Percentiles rank a stretch among this genome's conserved stretches.
Conservation (phyloP, 2,329 filamentous ascomycete species). For the Trichophyton rubrum region DNA sequence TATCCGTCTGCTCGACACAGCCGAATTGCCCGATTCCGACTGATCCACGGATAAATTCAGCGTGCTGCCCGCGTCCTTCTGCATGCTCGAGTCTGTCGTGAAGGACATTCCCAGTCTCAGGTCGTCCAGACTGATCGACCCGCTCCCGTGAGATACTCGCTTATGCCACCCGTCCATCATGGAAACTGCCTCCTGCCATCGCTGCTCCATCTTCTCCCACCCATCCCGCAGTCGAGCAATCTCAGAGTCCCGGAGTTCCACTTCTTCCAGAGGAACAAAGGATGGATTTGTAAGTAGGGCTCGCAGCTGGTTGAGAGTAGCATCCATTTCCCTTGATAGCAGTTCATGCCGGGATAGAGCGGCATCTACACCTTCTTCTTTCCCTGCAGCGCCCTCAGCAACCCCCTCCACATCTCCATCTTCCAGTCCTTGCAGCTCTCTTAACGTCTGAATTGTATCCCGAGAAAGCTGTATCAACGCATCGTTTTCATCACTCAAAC, state of each 20-base stretch:
- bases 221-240: conserved; percentile 70
- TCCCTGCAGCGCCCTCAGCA: conserved; percentile 8
- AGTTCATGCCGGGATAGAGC: conserved; percentile 49
- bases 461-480: conserved; percentile 59
- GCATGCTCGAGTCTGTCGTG: conserved; percentile 9
- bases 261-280: conserved; percentile 90
- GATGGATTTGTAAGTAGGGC: conserved; percentile 85
- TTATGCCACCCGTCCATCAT: conserved; percentile 90
- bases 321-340: conserved; percentile 60
- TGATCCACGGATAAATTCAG: neutral
- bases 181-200: conserved; percentile 78
- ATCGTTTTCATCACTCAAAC: conserved; percentile 86
- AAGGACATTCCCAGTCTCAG: conserved; percentile 33
- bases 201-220: conserved; percentile 84
- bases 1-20: neutral
- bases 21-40: neutral
- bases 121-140: conserved; percentile 32
- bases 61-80: neutral
- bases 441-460: conserved; percentile 58
- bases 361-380: conserved; percentile 19
- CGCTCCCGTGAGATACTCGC: conserved; percentile 47
- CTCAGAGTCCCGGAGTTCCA: conserved; percentile 82
- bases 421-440: conserved; percentile 43
- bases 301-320: conserved; percentile 66
- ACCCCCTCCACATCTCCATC: conserved; percentile 15